Conservation (phyloP, 78 protist species). For the Tieghemostelium lacteum region DNA sequence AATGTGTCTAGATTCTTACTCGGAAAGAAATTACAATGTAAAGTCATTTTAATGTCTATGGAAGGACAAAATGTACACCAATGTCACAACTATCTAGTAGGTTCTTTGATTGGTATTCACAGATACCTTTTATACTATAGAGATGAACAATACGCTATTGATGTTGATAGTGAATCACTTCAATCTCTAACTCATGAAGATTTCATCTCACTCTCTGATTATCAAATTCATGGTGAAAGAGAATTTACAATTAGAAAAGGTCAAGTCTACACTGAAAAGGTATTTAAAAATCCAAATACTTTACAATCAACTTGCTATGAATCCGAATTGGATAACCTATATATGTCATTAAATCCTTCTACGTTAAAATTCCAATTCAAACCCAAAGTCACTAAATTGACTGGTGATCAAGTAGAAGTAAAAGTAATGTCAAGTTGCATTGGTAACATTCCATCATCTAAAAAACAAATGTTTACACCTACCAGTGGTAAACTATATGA, state of each 20-base stretch:
- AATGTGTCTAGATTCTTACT: too few species aligned
- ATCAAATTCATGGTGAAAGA: neutral
- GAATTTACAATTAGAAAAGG: neutral
- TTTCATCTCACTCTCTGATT: too few species aligned
- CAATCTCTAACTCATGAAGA: neutral
- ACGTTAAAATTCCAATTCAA: neutral
- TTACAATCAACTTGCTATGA: neutral
- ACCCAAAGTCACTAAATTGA: neutral
- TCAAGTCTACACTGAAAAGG: neutral
- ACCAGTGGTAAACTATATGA: slow-evolving; percentile 7
- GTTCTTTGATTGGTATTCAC: slow-evolving; percentile 46
- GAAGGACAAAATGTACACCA: too few species aligned
- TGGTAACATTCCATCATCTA: slow-evolving; percentile 40
- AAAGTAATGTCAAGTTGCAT: slow-evolving; percentile 19
- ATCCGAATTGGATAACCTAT: neutral
- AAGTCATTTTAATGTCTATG: too few species aligned
- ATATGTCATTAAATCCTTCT: neutral
- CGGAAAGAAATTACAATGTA: too few species aligned
- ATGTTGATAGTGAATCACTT: slow-evolving; percentile 16
- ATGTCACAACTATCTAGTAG: slow-evolving; percentile 13
- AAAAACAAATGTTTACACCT: neutral
- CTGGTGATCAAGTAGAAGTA: neutral
- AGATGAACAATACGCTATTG: slow-evolving; percentile 7
- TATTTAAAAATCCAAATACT: neutral
- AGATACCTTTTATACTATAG: slow-evolving; percentile 51